A percentile compares a stretch with the other conserved stretches of the same genome.
These are phyloP conservation scores for Phallus indusiatus DNA, from an alignment of 768 basidiomycete genomes.

Conservation along the genomic window DNA sequence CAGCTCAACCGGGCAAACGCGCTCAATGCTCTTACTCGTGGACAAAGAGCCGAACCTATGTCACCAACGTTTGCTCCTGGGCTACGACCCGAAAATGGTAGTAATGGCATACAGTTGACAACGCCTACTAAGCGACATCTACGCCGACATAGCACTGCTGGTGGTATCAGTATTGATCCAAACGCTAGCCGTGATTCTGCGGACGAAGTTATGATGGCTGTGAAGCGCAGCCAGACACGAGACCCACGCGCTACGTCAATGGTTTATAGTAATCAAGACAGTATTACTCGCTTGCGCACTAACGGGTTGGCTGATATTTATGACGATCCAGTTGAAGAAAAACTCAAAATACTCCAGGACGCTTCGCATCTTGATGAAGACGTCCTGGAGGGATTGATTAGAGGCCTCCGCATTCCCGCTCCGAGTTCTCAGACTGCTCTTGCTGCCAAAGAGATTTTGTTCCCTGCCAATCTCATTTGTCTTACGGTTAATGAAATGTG, in stretches of 20 bases:
- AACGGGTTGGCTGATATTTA: slow-evolving; percentile 63
- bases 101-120: slow-evolving; percentile 22
- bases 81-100: slow-evolving; percentile 45
- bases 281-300: slow-evolving; percentile 51
- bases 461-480: slow-evolving; percentile 97
- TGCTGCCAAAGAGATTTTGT: slow-evolving; percentile 94
- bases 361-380: slow-evolving; percentile 87
- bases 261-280: slow-evolving; percentile 78
- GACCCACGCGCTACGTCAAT: slow-evolving; percentile 84
- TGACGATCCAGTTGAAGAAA: slow-evolving; percentile 91
- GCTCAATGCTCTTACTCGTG: slow-evolving; percentile 74
- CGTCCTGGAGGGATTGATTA: slow-evolving; percentile 80
- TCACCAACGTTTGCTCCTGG: slow-evolving; percentile 84
- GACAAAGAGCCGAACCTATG: slow-evolving; percentile 54
- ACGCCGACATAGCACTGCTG: slow-evolving; percentile 80
- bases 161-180: slow-evolving; percentile 53
- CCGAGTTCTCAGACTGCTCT: slow-evolving; percentile 86
- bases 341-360: slow-evolving; percentile 88
- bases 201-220: slow-evolving; percentile 68
- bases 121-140: slow-evolving; percentile 48
- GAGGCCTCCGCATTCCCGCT: slow-evolving; percentile 85
- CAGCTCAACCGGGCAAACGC: slow-evolving; percentile 95
- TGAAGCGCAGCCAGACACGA: slow-evolving; percentile 58
- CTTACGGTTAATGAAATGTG: slow-evolving; percentile 99
- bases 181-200: slow-evolving; percentile 60